Evolutionary conservation across 2,329 filamentous ascomycete genomes (phyloP), one percentile per base, ranked within the genome.

Genomic region (Macrophomina tecta): DNA sequence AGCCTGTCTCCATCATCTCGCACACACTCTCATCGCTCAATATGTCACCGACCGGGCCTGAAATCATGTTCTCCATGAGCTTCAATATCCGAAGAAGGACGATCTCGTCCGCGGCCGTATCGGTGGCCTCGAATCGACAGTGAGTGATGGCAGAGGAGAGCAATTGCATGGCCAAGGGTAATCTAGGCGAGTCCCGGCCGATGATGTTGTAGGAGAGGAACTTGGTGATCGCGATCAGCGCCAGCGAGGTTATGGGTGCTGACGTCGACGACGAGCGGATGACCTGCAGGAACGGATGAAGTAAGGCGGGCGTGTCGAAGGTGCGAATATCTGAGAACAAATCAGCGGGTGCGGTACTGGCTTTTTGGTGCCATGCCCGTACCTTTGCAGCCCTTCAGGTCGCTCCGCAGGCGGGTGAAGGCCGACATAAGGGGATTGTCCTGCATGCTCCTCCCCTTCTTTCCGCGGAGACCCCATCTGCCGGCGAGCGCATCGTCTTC

Each of bases 11-110:
- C 94, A 99, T 98, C 93, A 99, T 98, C 77, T 97, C 93, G 77
- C 96, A 99, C 11, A 99, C 93, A 75, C 94, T 98, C 81, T 98
- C 94, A 74, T 99, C 95, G 67, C 94, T 96, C n/a, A 99, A 83
- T 11, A 98, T 88, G 71, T 96, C 91, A 45, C 95, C 95, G 36
- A 94, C 93, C 0, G 94, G 92, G 0, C 95, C 92, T 16, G 94
- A 96, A 73, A 99, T 90, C 91, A 99, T 97, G 74, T 93, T 92
- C 79, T 99, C 95, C 95, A 99, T 99, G 55, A 99, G 86, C 76
- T 97, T 95, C 68, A 99, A 80, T 73, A 99, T 98, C 81, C 96
- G 91, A 66, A 98, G 83, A 65, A 98, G 85, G 14, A 99, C 96
- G 64, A 98, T 93, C 79, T 99, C 95, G 75, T 97, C 95, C 69